Evolutionary conservation across 2,329 filamentous ascomycete species (phyloP).

Genomic region (Lasiodiplodia gonubiensis): DNA sequence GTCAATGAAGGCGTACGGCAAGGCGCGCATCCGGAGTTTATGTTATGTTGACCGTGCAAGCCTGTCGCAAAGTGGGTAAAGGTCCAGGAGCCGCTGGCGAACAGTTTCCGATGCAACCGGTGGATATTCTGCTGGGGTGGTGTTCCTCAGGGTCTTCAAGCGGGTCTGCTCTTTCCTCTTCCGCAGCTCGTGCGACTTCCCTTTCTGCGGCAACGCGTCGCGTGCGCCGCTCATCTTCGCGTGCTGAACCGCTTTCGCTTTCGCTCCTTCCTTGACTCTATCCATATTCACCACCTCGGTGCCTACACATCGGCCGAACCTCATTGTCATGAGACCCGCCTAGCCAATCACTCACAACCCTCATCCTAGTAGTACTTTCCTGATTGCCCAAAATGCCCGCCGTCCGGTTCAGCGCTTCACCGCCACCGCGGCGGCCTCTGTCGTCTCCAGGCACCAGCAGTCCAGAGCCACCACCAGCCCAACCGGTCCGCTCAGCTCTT

Average conservation of each 20-base stretch:
- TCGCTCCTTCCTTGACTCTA: slow-evolving; percentile 10
- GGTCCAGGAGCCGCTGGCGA: not conserved
- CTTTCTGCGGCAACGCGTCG: slow-evolving; percentile 5
- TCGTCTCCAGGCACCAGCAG: not conserved
- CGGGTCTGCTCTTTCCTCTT: slow-evolving; percentile 3
- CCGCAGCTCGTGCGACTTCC: slow-evolving; percentile 12
- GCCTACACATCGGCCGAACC: slow-evolving; percentile 16
- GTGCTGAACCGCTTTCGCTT: not conserved
- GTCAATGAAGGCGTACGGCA: slow-evolving; percentile 1
- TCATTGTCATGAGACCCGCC: not conserved
- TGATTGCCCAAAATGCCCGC: slow-evolving; percentile 15
- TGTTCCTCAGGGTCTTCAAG: too few relatives aligned
- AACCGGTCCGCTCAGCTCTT: slow-evolving; percentile 10
- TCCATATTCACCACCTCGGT: not conserved
- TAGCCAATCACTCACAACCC: not conserved
- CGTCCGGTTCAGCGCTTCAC: slow-evolving; percentile 24
- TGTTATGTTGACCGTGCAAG: not conserved
- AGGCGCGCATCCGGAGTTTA: not conserved
- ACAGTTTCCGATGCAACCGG: too few relatives aligned
- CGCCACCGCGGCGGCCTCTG: not conserved
- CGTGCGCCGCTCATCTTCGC: not conserved
- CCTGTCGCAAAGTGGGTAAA: not conserved
- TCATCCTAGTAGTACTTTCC: not conserved
- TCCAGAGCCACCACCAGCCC: not conserved
- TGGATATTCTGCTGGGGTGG: not conserved